Evolutionary conservation across 148 eudicot genomes (phyloP), one percentile per base, ranked within the genome.

Genomic region (Spergularia bocconei): DNA sequence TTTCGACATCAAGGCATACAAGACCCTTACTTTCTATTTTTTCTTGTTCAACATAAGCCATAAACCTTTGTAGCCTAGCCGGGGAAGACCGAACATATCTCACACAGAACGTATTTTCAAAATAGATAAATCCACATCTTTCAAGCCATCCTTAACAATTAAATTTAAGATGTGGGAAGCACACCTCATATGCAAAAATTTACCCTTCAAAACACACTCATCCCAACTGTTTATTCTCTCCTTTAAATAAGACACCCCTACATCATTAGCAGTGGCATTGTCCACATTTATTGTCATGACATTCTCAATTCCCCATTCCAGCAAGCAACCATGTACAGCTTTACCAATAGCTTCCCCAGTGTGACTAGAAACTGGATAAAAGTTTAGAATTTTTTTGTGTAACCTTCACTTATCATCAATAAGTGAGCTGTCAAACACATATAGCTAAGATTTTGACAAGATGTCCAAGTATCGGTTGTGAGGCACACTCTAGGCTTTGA

Each of bases 331-430:
- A 4, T 55, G 16, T 12, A 48, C 70, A 4, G 19, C 23, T 47
- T 67, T 67, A 2, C 70, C 54, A 4, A 52, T 52, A 0, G 33
- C 58, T 7, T 69, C 59, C 51, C 72, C 72, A 11, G 51, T 51
- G 25, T 69, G 72, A 69, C 72, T 51, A 13, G 44, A 52, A 21
- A 69, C 44, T 39, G 70, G 70, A n/a, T 13, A 44, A 67, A 67
- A 41, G 23, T n/a, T 67, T 4, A 47, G 53, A 67, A 47, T 67
- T 67, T 53, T 67, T 17, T 67, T 47, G 8, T 52, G 39, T 25
- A 69, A 51, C 25, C 29, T 23, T 5, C 21, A 13, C 3, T 69
- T 4, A 55, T 70, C 36, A 55, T 55, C 48, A 64, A 64, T 39
- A 25, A 64, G 13, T 64, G 68, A 6, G 68, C 48, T 4, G 48